Evolutionary conservation across 2,329 filamentous ascomycete species (phyloP).

Genomic region (Cytospora piceicola): DNA sequence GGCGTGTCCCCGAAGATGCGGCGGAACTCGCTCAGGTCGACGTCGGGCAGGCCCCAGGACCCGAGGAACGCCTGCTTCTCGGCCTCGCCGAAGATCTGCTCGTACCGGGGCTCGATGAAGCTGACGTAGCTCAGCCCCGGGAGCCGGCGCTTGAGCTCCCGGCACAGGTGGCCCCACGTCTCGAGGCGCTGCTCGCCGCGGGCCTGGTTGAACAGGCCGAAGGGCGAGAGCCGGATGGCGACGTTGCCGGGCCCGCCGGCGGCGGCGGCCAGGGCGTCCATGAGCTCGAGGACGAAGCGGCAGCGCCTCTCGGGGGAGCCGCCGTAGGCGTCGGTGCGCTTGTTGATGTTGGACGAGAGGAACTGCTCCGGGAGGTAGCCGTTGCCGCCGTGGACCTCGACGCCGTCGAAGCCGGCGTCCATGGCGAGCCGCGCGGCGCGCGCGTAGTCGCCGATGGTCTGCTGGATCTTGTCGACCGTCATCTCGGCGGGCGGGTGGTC

Average conservation of each 20-base stretch:
- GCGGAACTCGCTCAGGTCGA: conserved; percentile 27
- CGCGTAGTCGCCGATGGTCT: conserved; percentile 39
- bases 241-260: conserved; percentile 55
- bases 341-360: conserved; percentile 57
- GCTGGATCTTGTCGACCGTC: conserved; percentile 48
- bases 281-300: conserved; percentile 55
- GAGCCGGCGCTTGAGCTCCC: conserved; percentile 47
- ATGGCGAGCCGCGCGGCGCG: conserved; percentile 49
- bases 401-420: conserved; percentile 54
- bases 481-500: conserved; percentile 31
- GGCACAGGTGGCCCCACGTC: conserved; percentile 57
- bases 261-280: conserved; percentile 53
- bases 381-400: conserved; percentile 47
- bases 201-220: conserved; percentile 54
- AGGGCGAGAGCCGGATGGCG: conserved; percentile 59
- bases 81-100: conserved; percentile 39
- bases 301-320: conserved; percentile 59
- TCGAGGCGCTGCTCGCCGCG: conserved; percentile 59
- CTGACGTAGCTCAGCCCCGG: conserved; percentile 62
- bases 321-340: conserved; percentile 57
- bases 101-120: conserved; percentile 56
- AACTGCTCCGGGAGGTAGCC: conserved; percentile 57
- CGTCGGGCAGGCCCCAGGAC: conserved; percentile 24
- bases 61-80: conserved; percentile 34
- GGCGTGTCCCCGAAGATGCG: conserved; percentile 34